Evolutionary conservation across 2,329 filamentous ascomycete genomes (phyloP), one percentile per base, ranked within the genome.

Genomic region (Didymellaceae sp.): DNA sequence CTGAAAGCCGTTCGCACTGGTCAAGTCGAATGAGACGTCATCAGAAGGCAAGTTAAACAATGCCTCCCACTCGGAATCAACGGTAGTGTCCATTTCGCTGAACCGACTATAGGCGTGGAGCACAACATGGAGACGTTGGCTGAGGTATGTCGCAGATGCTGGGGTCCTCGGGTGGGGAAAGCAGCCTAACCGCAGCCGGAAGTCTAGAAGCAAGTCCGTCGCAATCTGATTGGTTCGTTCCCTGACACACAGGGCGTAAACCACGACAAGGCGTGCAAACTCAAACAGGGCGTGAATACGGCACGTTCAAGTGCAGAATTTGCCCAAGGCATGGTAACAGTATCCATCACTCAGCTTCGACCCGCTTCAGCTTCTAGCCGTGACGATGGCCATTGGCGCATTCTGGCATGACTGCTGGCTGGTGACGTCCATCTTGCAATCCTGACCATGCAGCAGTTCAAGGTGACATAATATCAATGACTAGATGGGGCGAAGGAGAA

Each of bases 21-120:
- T 33, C 10, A 47, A 32, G n/a, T 52, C 49, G 17, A 47, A 43
- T 8, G 43, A 26, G 11, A 22, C 16, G 6, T 33, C 35, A 28
- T 52, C 43, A 11, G 38, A 25, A 24, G 49, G 37, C 1, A 47
- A 37, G 8, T 43, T 37, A 14, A 52, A 47, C 6, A 52, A 22
- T 11, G 49, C 43, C 3, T 47, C 28, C 49, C 49, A 52, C 32
- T 52, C 49, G 32, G 49, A 32, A 33, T 52, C 49, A 2, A 38
- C 38, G n/a, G 20, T 34, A 18, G 32, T 34, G 21, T 38, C 38
- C 49, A 52, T 52, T 1, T 20, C 32, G 6, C 18, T 42, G 16
- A 32, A 41, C 49, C 43, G 43, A 52, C 17, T 33, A 25, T 52
- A 52, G 46, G 49, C 49, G 38, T 28, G 21, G 31, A 32, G 11